Conservation (phyloP, 331 rosid species). For the Rosa hybrid region DNA sequence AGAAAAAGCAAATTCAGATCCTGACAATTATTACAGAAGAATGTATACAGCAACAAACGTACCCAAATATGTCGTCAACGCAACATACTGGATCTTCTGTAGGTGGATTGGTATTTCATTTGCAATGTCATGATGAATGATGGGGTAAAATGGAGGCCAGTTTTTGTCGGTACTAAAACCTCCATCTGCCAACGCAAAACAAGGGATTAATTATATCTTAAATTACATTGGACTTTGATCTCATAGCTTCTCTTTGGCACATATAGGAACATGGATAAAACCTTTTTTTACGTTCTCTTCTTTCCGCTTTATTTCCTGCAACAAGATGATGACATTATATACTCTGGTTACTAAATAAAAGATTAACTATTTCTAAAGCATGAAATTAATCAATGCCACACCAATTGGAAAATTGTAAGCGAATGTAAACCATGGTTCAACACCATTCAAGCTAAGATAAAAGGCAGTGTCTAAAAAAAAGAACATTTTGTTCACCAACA, state of each 20-base stretch:
- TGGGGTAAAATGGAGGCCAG: slow-evolving; percentile 83
- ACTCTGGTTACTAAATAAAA: background rate
- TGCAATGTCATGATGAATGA: slow-evolving; percentile 88
- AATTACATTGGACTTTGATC: slow-evolving; percentile 4
- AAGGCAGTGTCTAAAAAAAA: background rate
- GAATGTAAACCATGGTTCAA: no score
- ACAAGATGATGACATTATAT: slow-evolving; percentile 27
- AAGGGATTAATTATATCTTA: slow-evolving; percentile 17
- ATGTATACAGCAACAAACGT: slow-evolving; percentile 31
- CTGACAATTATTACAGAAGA: background rate
- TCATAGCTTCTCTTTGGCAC: slow-evolving; percentile 7
- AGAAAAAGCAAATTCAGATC: background rate
- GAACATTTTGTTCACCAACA: background rate
- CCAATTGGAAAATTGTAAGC: no score
- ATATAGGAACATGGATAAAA: slow-evolving; percentile 36
- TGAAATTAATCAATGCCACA: no score
- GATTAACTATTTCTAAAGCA: background rate
- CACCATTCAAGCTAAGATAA: no score
- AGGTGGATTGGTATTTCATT: slow-evolving; percentile 92
- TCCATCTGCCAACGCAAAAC: slow-evolving; percentile 65
- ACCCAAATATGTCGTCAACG: slow-evolving; percentile 86
- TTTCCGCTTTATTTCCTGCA: slow-evolving; percentile 78
- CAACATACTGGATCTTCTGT: slow-evolving; percentile 80
- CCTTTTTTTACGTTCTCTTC: slow-evolving; percentile 79
- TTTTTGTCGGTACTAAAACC: slow-evolving; percentile 71